These are phyloP conservation scores for Neurospora pannonica DNA, from an alignment of 495 filamentous ascomycete genomes.

Conservation along the genomic window DNA sequence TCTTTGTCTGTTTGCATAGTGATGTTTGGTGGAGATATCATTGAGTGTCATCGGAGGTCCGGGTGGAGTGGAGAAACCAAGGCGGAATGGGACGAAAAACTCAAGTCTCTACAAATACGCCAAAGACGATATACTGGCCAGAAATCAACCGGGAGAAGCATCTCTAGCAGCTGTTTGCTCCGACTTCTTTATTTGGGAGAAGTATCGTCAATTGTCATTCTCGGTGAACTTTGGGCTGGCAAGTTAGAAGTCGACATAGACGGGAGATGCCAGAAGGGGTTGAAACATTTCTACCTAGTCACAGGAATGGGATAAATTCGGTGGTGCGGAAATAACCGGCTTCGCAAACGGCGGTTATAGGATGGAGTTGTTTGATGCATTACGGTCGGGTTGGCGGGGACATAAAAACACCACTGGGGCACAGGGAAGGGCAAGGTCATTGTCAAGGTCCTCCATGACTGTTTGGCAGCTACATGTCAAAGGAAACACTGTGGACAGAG, in stretches of 20 bases:
- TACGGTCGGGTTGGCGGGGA: background rate
- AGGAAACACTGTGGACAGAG: background rate
- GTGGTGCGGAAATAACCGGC: background rate
- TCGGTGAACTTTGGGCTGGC: background rate
- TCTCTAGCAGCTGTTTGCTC: accelerated
- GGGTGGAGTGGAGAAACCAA: no score
- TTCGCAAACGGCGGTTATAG: background rate
- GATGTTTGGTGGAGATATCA: background rate
- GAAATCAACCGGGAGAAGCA: background rate
- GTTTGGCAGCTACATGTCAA: background rate
- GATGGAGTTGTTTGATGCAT: background rate
- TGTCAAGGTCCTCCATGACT: background rate
- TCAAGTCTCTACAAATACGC: no score
- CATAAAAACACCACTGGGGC: background rate
- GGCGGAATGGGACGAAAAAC: no score
- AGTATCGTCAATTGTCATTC: background rate
- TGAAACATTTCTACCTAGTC: background rate
- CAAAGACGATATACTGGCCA: no score
- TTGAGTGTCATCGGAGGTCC: background rate
- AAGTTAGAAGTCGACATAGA: background rate
- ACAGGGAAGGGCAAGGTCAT: background rate
- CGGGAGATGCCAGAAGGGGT: background rate
- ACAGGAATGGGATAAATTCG: background rate
- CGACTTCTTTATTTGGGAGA: background rate
- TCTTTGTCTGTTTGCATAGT: background rate